These are phyloP conservation scores for Rhododendron griersonianum DNA, from an alignment of 148 eudicot genomes.

Conservation along the genomic window DNA sequence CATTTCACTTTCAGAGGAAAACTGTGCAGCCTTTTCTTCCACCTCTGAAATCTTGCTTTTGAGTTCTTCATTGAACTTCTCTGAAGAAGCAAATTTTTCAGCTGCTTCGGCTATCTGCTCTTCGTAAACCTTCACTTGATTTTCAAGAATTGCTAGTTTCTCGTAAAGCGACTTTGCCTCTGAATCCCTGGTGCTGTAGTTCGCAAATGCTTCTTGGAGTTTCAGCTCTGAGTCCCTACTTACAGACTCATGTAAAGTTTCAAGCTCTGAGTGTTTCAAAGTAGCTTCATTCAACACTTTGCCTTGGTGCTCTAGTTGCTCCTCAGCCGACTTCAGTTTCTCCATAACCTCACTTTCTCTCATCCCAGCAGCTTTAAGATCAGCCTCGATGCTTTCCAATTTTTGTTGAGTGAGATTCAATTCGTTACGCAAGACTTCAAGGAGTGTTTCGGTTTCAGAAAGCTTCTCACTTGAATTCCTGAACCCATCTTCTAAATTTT, in stretches of 20 bases:
- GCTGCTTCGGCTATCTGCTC: constrained; percentile 48
- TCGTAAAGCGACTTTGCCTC: constrained; percentile 59
- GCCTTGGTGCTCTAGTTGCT: constrained; percentile 50
- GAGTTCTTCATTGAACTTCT: constrained; percentile 56
- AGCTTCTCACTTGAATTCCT: constrained; percentile 47
- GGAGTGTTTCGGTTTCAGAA: constrained; percentile 50
- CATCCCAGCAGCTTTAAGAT: constrained; percentile 46
- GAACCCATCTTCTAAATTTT: constrained; percentile 43
- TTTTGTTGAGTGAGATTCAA: constrained; percentile 44
- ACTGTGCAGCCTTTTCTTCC: constrained; percentile 58
- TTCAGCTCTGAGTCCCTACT: constrained; percentile 52
- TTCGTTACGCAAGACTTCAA: constrained; percentile 48
- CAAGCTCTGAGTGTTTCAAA: constrained; percentile 46
- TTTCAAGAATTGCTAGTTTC: constrained; percentile 49
- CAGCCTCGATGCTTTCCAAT: constrained; percentile 55
- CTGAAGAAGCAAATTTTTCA: constrained; percentile 42
- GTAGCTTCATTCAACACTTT: constrained; percentile 48
- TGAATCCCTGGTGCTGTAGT: constrained; percentile 39
- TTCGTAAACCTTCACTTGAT: constrained; percentile 50
- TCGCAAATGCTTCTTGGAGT: constrained; percentile 57
- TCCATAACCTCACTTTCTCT: constrained; percentile 58
- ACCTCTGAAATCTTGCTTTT: constrained; percentile 44
- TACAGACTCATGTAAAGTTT: constrained; percentile 42
- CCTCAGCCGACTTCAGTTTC: constrained; percentile 65
- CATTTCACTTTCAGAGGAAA: constrained; percentile 50